Percentiles rank a stretch among this genome's conserved stretches.
These are phyloP conservation scores for Stagonosporopsis rhizophila DNA, from an alignment of 2,329 filamentous ascomycete species.

Conservation along the genomic window DNA sequence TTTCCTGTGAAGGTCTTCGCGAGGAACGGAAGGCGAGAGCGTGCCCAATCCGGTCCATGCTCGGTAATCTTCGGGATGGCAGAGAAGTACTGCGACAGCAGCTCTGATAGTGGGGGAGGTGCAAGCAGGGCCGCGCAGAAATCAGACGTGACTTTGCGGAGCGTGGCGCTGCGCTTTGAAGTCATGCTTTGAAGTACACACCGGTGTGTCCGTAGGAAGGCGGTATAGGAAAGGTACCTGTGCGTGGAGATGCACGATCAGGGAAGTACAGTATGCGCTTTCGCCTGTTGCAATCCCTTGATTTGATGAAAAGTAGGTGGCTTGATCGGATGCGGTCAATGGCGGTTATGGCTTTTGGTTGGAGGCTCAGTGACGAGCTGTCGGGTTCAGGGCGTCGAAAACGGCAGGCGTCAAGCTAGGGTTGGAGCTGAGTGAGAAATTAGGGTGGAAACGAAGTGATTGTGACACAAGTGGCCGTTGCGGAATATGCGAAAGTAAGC, in stretches of 20 bases:
- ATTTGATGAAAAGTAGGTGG: background rate
- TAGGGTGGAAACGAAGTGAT: conserved; percentile 1
- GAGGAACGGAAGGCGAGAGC: conserved; percentile 49
- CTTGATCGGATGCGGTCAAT: conserved; percentile 10
- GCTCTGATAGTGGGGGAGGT: conserved; percentile 31
- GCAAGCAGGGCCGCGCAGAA: conserved; percentile 43
- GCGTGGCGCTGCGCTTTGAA: conserved; percentile 21
- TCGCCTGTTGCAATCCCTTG: background rate
- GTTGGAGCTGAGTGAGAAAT: conserved; percentile 18
- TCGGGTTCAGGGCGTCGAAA: conserved; percentile 5
- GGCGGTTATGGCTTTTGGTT: conserved; percentile 9
- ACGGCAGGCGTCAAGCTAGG: conserved; percentile 8
- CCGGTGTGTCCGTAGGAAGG: background rate
- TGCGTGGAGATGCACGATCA: background rate
- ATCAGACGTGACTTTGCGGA: conserved; percentile 33
- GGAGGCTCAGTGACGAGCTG: conserved; percentile 9
- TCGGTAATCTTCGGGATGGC: conserved; percentile 48
- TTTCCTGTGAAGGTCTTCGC: conserved; percentile 46
- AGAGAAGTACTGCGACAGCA: conserved; percentile 40
- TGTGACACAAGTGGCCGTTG: conserved; percentile 4
- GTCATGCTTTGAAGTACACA: conserved; percentile 18
- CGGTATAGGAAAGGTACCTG: background rate
- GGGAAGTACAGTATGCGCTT: background rate
- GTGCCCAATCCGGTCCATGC: conserved; percentile 52
- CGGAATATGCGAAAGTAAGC: conserved; percentile 5